phyloP scores from a whole-genome alignment of 2,329 filamentous ascomycete species.

The Fusarium sp. region DNA sequence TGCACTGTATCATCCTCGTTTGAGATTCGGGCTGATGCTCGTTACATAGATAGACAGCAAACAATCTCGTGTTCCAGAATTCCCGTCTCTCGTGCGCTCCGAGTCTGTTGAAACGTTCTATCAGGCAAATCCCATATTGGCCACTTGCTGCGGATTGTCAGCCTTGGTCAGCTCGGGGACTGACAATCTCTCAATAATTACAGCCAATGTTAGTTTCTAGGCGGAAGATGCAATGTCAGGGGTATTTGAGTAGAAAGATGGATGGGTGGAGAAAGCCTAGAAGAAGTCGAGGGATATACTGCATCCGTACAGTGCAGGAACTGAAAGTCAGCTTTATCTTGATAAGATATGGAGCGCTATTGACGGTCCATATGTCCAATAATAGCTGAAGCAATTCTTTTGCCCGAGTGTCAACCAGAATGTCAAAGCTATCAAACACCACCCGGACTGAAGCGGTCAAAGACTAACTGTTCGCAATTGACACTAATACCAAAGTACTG shows the following conservation, averaged over 20 bases:
- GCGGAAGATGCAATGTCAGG: constrained; percentile 23
- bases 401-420: constrained; percentile 9
- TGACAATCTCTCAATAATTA: neutral
- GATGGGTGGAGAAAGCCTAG: constrained; percentile 23
- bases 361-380: constrained; percentile 12
- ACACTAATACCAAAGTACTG: neutral
- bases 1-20: constrained; percentile 25
- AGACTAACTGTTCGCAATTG: neutral
- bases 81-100: constrained; percentile 2
- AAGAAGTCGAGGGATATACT: constrained; percentile 7
- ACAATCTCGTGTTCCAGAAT: constrained; percentile 27
- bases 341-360: constrained; percentile 10
- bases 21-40: constrained; percentile 16
- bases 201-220: neutral
- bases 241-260: constrained; percentile 17
- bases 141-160: neutral
- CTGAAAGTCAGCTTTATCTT: constrained; percentile 16
- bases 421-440: neutral
- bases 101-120: neutral
- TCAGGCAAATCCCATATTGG: neutral
- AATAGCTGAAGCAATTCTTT: constrained; percentile 13
- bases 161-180: neutral
- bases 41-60: constrained; percentile 13
- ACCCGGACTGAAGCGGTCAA: constrained; percentile 6
- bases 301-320: constrained; percentile 20